phyloP scores from a whole-genome alignment of 2,329 filamentous ascomycete genomes.

The Didymella sp. region DNA sequence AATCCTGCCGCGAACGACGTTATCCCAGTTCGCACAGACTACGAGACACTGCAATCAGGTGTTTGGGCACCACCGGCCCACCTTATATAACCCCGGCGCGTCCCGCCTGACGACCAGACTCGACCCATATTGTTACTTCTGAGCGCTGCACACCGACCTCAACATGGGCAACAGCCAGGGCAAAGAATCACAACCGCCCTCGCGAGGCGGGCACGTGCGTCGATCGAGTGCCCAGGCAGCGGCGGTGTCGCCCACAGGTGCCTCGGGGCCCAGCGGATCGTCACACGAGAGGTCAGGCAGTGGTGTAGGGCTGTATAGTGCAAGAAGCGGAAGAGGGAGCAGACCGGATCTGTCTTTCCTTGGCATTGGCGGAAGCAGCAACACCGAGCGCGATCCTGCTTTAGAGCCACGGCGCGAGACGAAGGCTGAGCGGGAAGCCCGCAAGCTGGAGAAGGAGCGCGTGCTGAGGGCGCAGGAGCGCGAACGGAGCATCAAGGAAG shows the following conservation, averaged over 20 bases:
- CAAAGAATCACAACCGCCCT: constrained; percentile 55
- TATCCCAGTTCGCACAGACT: constrained; percentile 26
- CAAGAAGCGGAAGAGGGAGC: constrained; percentile 60
- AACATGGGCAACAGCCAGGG: constrained; percentile 58
- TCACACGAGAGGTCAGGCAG: constrained; percentile 41
- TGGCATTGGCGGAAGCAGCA: constrained; percentile 59
- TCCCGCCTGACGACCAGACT: constrained; percentile 21
- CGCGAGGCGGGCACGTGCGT: constrained; percentile 45
- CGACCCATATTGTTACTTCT: constrained; percentile 12
- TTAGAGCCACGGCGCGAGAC: constrained; percentile 78
- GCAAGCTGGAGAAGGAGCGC: constrained; percentile 83
- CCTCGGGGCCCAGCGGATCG: constrained; percentile 31
- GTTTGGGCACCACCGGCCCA: constrained; percentile 28
- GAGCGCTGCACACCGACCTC: constrained; percentile 13
- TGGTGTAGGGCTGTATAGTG: constrained; percentile 51
- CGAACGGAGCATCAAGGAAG: constrained; percentile 87
- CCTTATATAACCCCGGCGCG: constrained; percentile 29
- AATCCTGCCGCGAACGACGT: constrained; percentile 19
- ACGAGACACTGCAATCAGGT: constrained; percentile 9
- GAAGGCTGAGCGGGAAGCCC: constrained; percentile 86
- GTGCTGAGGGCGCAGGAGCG: constrained; percentile 78
- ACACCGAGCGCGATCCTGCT: constrained; percentile 57
- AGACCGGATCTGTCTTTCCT: constrained; percentile 67
- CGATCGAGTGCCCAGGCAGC: constrained; percentile 43
- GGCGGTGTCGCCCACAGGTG: constrained; percentile 39